Base-by-base conservation (phyloP, 495 filamentous ascomycete species). In the Friedmanniomyces simplex region DNA sequence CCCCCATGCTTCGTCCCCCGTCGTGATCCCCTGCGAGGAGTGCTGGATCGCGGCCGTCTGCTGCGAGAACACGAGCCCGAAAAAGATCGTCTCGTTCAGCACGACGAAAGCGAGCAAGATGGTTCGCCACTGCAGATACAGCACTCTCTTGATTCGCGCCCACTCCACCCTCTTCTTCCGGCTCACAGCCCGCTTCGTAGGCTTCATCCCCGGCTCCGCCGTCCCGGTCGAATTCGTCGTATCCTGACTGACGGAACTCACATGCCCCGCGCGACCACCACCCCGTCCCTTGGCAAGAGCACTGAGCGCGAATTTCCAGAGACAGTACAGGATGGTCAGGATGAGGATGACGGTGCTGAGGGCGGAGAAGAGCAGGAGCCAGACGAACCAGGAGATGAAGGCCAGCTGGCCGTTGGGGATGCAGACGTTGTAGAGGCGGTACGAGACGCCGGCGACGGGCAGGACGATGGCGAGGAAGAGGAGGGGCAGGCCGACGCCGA, bases 311-410 rank as follows among this genome's bases (percentile, higher is more conserved):
- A 66, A 73, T 11, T 68, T 56, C 45, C 50, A 66, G 34, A 72
- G 28, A 54, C 69, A 70, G 58, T 65, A 73, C 4, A 51, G 62
- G 12, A 64, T 64, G 1, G 71, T 73, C 14, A 59, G 39, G 30
- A 62, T 47, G 49, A 69, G 68, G 22, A 72, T 56, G 25, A 68
- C 16, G 18, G 62, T 62, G 4, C 54, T 63, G 12, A 67, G 50
- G 39, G 55, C 48, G 21, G 67, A 63, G 43, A 72, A 68, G 36
- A 54, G 55, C 14, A 73, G 48, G 7, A 73, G 60, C 68, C 69
- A 70, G 51, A 62, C 58, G 67, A 68, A 72, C 56, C 68, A 71
- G 18, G 63, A 66, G 45, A 51, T 59, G 52, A 69, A 68, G 11
- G 64, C 59, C 36, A 62, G 45, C 7, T 50, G 46, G 16, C 61